Percentiles rank a stretch among this genome's conserved stretches.
phyloP scores from a whole-genome alignment of 73 alveolate genomes.

The Uronychia setigera region DNA sequence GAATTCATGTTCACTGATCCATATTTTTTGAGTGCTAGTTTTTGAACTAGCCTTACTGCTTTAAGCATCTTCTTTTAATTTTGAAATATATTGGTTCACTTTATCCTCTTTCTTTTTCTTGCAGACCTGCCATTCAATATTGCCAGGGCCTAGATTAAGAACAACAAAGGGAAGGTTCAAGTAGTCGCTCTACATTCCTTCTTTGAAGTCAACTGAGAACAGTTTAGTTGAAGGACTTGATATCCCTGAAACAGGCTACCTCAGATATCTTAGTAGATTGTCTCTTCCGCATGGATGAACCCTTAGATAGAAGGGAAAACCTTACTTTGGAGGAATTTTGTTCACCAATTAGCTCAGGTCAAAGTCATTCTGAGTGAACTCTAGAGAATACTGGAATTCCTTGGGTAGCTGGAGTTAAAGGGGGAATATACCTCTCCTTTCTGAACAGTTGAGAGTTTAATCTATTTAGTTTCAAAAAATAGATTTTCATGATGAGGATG shows the following conservation, averaged over 20 bases:
- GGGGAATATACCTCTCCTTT: background rate
- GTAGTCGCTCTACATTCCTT: background rate
- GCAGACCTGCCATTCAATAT: background rate
- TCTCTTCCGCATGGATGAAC: background rate
- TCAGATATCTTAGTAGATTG: background rate
- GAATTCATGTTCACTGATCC: background rate
- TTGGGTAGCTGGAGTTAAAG: background rate
- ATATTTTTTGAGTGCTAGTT: background rate
- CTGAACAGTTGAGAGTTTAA: background rate
- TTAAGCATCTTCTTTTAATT: background rate
- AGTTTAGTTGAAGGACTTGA: background rate
- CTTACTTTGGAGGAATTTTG: background rate
- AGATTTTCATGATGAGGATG: background rate
- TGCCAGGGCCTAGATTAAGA: background rate
- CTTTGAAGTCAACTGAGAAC: background rate
- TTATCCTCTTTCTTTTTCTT: background rate
- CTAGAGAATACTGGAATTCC: background rate
- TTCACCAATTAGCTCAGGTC: background rate
- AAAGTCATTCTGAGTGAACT: background rate
- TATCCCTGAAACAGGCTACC: background rate
- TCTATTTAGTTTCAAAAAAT: background rate
- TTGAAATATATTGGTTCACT: background rate
- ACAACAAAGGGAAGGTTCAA: background rate
- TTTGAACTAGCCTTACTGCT: background rate
- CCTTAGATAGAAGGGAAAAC: background rate